These are phyloP conservation scores for Lotus japonicus DNA, from an alignment of 306 rosid genomes.

Conservation along the genomic window DNA sequence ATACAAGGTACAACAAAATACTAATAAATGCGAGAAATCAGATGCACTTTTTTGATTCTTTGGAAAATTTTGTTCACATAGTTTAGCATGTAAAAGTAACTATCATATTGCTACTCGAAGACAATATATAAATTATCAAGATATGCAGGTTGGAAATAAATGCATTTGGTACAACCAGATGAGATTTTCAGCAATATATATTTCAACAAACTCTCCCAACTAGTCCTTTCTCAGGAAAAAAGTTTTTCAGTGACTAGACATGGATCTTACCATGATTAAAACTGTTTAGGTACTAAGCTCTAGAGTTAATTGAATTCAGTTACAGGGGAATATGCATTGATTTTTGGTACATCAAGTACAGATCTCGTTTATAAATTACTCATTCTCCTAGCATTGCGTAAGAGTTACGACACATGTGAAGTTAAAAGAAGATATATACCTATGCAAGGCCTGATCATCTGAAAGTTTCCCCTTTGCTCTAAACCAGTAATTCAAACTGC, in stretches of 20 bases:
- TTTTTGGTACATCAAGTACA: not conserved
- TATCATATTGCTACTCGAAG: not conserved
- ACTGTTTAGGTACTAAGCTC: not conserved
- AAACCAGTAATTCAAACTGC: constrained; percentile 90
- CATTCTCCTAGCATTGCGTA: not conserved
- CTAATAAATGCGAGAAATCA: not conserved
- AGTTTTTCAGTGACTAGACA: not conserved
- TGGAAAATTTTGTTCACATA: not conserved
- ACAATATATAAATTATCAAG: not conserved
- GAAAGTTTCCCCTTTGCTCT: constrained; percentile 81
- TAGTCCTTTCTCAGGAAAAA: not conserved
- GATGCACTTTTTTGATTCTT: not conserved
- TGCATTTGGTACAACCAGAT: not conserved
- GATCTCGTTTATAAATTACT: not conserved
- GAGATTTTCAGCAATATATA: not conserved
- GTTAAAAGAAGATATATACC: constrained; percentile 41
- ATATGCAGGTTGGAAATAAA: not conserved
- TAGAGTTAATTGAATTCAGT: not conserved
- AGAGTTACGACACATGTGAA: not conserved
- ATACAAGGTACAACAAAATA: not conserved
- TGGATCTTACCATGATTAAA: not conserved
- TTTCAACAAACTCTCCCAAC: constrained; percentile 5
- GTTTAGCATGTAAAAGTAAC: not conserved
- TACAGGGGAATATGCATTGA: not conserved
- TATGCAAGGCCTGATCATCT: constrained; percentile 91